Evolutionary conservation across 2,329 filamentous ascomycete species (phyloP).

Genomic region (Ophiosphaerella korrae): DNA sequence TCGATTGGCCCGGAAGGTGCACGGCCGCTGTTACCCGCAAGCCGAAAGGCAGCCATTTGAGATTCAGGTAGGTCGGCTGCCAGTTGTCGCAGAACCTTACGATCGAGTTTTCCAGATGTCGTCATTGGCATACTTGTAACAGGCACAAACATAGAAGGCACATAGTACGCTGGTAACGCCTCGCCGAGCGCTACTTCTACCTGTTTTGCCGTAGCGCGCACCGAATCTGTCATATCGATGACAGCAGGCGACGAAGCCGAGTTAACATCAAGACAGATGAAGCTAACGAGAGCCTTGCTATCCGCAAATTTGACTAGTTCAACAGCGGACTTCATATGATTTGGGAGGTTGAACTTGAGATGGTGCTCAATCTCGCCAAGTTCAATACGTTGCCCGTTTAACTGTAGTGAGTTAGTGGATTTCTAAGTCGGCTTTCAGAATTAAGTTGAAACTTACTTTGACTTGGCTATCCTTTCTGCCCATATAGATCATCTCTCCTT

Average conservation of each 20-base stretch:
- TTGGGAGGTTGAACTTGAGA: conserved; percentile 43
- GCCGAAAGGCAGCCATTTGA: conserved; percentile 27
- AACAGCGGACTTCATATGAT: conserved; percentile 49
- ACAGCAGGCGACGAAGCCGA: conserved; percentile 13
- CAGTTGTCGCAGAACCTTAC: conserved; percentile 46
- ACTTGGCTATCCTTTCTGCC: conserved; percentile 45
- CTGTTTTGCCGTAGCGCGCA: conserved; percentile 26
- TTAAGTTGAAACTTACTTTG: conserved; percentile 25
- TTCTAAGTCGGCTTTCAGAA: conserved; percentile 15
- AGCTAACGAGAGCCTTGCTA: conserved; percentile 31
- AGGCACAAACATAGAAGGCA: conserved; percentile 52
- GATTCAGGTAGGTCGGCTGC: conserved; percentile 39
- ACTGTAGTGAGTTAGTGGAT: conserved; percentile 38
- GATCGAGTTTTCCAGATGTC: conserved; percentile 52
- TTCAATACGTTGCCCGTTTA: conserved; percentile 54
- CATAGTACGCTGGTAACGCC: conserved; percentile 50
- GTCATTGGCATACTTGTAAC: conserved; percentile 49
- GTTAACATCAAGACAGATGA: conserved; percentile 29
- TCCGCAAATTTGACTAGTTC: conserved; percentile 45
- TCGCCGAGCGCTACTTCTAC: conserved; percentile 34
- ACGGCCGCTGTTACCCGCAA: conserved; percentile 37
- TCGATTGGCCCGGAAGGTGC: conserved; percentile 32
- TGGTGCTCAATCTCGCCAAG: conserved; percentile 54
- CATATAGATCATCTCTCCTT: conserved; percentile 43
- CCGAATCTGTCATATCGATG: conserved; percentile 24